Evolutionary conservation across 257 asterid species (phyloP).

Genomic region (Thymus quinquecostatus): DNA sequence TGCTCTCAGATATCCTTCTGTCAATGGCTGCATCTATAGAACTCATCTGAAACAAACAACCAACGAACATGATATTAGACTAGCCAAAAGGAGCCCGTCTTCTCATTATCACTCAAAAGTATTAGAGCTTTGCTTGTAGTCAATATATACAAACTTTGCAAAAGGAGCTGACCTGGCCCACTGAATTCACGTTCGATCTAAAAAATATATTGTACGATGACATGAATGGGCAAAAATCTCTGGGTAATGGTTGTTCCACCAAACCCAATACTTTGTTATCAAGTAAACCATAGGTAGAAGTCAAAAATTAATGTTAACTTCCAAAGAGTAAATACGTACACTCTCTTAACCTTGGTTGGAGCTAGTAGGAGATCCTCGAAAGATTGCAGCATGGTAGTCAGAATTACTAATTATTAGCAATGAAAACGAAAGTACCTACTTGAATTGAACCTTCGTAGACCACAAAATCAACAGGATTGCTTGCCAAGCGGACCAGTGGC

Average conservation of each 20-base stretch:
- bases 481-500: slow-evolving; percentile 77
- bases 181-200: slow-evolving; percentile 74
- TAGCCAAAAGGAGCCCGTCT: slow-evolving; percentile 10
- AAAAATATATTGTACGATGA: slow-evolving; percentile 51
- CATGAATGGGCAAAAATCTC: slow-evolving; percentile 62
- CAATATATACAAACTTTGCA: slow-evolving; percentile 51
- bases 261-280: slow-evolving; percentile 50
- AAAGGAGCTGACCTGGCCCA: slow-evolving; percentile 96
- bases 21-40: no score
- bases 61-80: no score
- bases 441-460: slow-evolving; percentile 84
- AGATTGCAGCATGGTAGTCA: no score
- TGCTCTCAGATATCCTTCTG: no score
- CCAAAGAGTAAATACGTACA: slow-evolving; percentile 59
- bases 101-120: slow-evolving; percentile 38
- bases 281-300: slow-evolving; percentile 43
- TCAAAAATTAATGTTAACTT: slow-evolving; percentile 34
- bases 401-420: no score
- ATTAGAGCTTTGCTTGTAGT: slow-evolving; percentile 41
- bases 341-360: slow-evolving; percentile 34
- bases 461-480: slow-evolving; percentile 75
- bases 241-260: slow-evolving; percentile 54
- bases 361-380: no score
- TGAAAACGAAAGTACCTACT: not conserved
- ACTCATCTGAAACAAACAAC: no score